Conservation (phyloP, 805 yeast species). For the Hagleromyces aurorensis region DNA sequence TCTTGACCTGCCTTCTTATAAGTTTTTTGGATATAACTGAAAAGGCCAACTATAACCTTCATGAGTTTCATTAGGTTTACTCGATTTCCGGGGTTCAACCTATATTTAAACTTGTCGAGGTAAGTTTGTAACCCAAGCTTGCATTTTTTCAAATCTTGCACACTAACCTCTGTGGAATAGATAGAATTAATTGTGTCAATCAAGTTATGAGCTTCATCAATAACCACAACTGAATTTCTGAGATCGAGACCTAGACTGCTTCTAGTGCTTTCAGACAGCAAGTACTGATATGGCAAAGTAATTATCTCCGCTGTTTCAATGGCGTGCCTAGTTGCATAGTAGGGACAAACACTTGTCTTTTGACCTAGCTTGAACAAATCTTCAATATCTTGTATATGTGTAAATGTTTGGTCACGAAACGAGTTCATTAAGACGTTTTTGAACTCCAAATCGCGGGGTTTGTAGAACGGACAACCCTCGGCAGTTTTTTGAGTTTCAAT, state of each 20-base stretch:
- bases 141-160: constrained; percentile 40
- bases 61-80: constrained; percentile 57
- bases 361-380: constrained; percentile 60
- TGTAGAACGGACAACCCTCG: constrained; percentile 21
- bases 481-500: constrained; percentile 45
- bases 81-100: constrained; percentile 64
- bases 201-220: constrained; percentile 91
- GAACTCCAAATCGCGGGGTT: constrained; percentile 35
- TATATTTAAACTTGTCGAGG: constrained; percentile 48
- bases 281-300: constrained; percentile 77
- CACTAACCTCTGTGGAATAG: constrained; percentile 52
- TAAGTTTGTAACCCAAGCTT: constrained; percentile 47
- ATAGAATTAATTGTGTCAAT: constrained; percentile 67
- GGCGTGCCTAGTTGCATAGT: constrained; percentile 61
- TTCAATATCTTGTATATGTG: constrained; percentile 68
- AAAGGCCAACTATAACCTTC: constrained; percentile 46
- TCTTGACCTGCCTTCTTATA: constrained; percentile 45
- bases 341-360: constrained; percentile 61
- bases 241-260: constrained; percentile 50
- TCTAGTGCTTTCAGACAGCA: constrained; percentile 55
- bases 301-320: constrained; percentile 60
- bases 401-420: constrained; percentile 48
- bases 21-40: constrained; percentile 36
- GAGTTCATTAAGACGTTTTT: constrained; percentile 33
- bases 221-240: constrained; percentile 58